phyloP scores from a whole-genome alignment of 2,329 filamentous ascomycete species.

The Epicoccum sorghinum region DNA sequence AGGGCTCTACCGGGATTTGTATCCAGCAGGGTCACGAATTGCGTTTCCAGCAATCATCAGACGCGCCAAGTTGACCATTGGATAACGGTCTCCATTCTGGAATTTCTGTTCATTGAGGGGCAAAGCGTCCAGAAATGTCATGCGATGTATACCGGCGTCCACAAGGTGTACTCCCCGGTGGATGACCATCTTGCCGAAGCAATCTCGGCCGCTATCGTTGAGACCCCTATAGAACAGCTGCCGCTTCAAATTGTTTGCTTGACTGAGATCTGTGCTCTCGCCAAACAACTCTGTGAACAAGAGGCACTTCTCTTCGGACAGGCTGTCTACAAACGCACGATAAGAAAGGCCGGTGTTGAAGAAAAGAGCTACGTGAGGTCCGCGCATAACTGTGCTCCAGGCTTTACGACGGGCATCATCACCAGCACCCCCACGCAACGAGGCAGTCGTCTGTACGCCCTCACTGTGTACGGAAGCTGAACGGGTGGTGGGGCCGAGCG shows the following conservation, averaged over 20 bases:
- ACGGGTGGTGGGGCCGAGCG: background rate
- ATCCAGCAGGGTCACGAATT: background rate
- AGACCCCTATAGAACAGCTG: background rate
- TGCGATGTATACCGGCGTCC: too few species aligned
- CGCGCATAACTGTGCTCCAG: background rate
- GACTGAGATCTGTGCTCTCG: background rate
- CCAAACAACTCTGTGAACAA: constrained; percentile 3
- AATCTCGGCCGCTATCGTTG: background rate
- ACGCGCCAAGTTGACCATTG: background rate
- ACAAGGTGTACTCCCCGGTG: too few species aligned
- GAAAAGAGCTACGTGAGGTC: background rate
- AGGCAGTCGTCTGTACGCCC: constrained; percentile 1
- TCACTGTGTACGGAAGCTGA: constrained; percentile 1
- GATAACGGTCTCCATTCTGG: background rate
- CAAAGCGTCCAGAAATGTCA: too few species aligned
- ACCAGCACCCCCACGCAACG: constrained; percentile 20
- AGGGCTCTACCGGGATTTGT: constrained; percentile 7
- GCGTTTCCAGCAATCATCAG: background rate
- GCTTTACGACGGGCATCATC: background rate
- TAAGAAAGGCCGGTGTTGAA: constrained; percentile 6
- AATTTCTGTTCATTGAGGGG: too few species aligned
- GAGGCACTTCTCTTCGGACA: background rate
- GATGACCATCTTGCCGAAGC: background rate
- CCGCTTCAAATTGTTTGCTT: background rate
- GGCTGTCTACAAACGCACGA: background rate